Conservation (phyloP, 352 stramenopile genomes). For the Globisporangium echinulatum region DNA sequence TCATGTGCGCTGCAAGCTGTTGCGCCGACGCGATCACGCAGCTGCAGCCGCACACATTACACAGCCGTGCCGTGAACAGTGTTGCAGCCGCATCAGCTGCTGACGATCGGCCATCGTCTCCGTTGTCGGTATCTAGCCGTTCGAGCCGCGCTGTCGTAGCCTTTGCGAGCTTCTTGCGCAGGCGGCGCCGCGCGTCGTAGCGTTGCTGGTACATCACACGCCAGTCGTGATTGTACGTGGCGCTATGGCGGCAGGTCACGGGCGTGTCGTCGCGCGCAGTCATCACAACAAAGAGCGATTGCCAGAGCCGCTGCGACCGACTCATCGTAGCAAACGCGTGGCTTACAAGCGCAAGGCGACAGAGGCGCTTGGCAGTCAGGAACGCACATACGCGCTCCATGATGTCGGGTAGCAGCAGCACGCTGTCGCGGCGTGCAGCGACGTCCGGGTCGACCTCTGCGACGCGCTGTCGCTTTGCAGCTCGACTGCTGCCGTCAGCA, state of each 20-base stretch:
- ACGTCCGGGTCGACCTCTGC: too few relatives aligned
- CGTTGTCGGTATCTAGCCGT: not conserved
- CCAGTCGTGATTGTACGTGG: constrained; percentile 25
- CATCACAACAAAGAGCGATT: constrained; percentile 27
- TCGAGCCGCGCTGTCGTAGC: not conserved
- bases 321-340: constrained; percentile 33
- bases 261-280: constrained; percentile 5
- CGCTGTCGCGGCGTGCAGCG: constrained; percentile 23
- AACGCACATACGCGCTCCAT: constrained; percentile 67
- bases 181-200: constrained; percentile 4
- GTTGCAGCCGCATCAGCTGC: not conserved
- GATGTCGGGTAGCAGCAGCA: constrained; percentile 49
- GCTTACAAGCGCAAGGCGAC: constrained; percentile 50
- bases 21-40: constrained; percentile 19
- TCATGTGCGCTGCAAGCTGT: constrained; percentile 19
- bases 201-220: constrained; percentile 9
- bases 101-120: too few relatives aligned
- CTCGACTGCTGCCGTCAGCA: not conserved
- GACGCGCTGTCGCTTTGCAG: constrained; percentile 10
- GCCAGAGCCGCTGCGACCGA: constrained; percentile 29
- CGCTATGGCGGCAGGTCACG: constrained; percentile 22
- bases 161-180: constrained; percentile 1
- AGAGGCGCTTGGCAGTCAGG: constrained; percentile 67
- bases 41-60: constrained; percentile 30
- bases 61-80: constrained; percentile 26